Base-by-base conservation (phyloP, 164 flowering plant species). In the Aristolochia californica region DNA sequence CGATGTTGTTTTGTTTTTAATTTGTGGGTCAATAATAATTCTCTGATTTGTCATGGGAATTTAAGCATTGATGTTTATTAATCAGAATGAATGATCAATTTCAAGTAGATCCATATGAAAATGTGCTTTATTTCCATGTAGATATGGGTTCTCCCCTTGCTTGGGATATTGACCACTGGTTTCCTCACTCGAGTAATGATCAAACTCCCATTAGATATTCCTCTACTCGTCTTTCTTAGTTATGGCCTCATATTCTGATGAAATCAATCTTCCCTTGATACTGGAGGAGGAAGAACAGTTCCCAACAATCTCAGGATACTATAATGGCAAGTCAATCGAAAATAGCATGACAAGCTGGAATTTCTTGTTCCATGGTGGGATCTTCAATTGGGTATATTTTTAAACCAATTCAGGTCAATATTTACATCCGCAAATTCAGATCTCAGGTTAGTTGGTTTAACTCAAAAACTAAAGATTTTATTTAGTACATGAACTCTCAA, bases 291-390 rank as follows among this genome's bases (percentile, higher is more conserved):
- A 43, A 74, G 77, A 64, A 84, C 99, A 16, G 94, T 89, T 48
- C 84, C 94, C 51, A 80, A 96, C 74, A 93, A 93, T 67, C 62
- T 93, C 59, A 82, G 91, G 75, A 65, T 93, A 66, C 40, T 93
- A 47, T 96, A 93, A 43, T 75, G 89, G 94, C 94, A 87, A 77
- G 97, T 79, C 18, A 75, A 80, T 77, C 79, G 69, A 67, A 84
- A 61, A 62, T 89, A 87, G 77, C 84, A 75, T n/a, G 74, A 78
- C 75, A 80, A 83, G 69, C 78, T 87, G 27, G 96, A 87, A 67
- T 82, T 81, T 72, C 78, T 84, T 5, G 73, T 93, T 66, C 99
- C 97, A 24, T 93, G 98, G 99, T 93, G 99, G 99, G 99, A 93
- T 71, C 73, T 84, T 48, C 99, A 93, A 65, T 50, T 87, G 68